Evolutionary conservation across 2,329 filamentous ascomycete species (phyloP).

Genomic region (Hawksworthiomyces lignivorus): DNA sequence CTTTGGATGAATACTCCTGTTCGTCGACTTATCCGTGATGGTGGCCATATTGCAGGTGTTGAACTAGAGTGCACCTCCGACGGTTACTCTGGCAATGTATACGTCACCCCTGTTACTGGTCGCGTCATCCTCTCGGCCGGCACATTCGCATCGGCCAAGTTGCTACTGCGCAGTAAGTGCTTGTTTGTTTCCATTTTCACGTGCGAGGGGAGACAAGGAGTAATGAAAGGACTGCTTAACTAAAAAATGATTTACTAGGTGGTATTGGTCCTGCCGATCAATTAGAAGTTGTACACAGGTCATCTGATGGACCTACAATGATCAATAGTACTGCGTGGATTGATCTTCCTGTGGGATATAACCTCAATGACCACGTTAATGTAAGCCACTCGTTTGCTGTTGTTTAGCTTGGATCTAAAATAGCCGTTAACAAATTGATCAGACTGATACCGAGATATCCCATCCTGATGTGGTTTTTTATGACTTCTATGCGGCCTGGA

Average conservation of each 20-base stretch:
- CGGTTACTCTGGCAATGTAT: constrained; percentile 48
- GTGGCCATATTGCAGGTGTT: constrained; percentile 57
- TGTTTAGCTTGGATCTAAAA: neutral
- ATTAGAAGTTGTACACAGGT: constrained; percentile 34
- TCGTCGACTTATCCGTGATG: constrained; percentile 56
- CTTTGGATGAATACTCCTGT: constrained; percentile 60
- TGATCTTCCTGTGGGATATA: constrained; percentile 40
- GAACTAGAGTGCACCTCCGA: constrained; percentile 49
- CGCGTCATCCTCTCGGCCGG: constrained; percentile 56
- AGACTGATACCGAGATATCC: constrained; percentile 39
- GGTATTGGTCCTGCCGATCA: constrained; percentile 54
- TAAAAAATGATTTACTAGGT: constrained; percentile 3
- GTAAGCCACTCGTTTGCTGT: constrained; percentile 17
- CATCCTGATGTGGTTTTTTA: constrained; percentile 47
- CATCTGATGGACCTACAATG: constrained; percentile 37
- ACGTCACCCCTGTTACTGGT: constrained; percentile 46
- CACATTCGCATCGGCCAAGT: constrained; percentile 53
- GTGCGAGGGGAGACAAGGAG: no score
- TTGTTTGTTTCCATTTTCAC: no score
- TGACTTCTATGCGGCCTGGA: constrained; percentile 56
- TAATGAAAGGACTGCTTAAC: no score
- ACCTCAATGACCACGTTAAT: constrained; percentile 38
- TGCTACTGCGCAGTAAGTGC: constrained; percentile 46
- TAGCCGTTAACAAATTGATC: neutral
- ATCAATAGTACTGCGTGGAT: constrained; percentile 37